Conservation (phyloP, 441 rosid species). For the Cnidoscolus chayamansa region DNA sequence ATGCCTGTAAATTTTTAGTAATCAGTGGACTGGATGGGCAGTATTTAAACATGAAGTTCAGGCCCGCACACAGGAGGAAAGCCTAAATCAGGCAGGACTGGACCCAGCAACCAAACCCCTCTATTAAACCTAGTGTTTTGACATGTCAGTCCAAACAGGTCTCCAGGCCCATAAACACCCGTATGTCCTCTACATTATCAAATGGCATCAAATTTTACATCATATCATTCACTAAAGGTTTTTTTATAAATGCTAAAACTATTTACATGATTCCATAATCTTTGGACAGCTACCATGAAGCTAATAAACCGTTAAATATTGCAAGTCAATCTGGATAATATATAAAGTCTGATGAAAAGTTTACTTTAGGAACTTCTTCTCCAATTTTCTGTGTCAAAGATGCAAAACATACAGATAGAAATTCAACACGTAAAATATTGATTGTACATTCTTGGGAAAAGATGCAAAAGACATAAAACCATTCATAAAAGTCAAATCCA, state of each 20-base stretch:
- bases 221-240: background rate
- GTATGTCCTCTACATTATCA: background rate
- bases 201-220: background rate
- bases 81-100: no score
- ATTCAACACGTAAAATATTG: background rate
- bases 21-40: no score
- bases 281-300: background rate
- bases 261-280: slow-evolving; percentile 2
- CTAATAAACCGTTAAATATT: background rate
- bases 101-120: no score
- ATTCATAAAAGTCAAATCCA: background rate
- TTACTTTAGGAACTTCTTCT: background rate
- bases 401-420: background rate
- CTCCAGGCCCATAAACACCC: no score
- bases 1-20: no score
- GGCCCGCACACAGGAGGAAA: no score
- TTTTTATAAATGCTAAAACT: background rate
- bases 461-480: background rate
- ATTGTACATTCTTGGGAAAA: background rate
- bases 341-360: background rate
- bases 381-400: background rate
- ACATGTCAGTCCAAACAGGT: no score
- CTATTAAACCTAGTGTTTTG: no score
- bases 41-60: no score
- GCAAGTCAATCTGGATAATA: background rate